Percentiles rank a stretch among this genome's conserved stretches.
These are phyloP conservation scores for Leptomonas pyrrhocoris DNA, from an alignment of 208 protist species.

Conservation along the genomic window DNA sequence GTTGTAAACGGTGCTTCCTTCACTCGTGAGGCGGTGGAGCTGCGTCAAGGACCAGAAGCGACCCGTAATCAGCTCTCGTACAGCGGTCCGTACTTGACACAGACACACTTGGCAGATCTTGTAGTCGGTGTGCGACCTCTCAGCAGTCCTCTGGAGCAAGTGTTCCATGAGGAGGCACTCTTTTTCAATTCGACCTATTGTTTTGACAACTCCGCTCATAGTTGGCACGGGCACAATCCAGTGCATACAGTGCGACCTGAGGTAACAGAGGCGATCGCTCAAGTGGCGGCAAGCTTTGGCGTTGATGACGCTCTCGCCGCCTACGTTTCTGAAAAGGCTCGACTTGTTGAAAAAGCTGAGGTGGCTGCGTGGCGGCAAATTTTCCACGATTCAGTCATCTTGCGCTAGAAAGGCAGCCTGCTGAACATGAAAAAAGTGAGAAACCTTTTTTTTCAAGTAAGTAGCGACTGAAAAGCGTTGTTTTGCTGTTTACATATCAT, in stretches of 20 bases:
- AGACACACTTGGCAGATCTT: conserved; percentile 43
- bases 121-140: conserved; percentile 7
- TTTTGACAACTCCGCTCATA: conserved; percentile 19
- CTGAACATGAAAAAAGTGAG: background rate
- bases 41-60: conserved; percentile 28
- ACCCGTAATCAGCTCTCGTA: conserved; percentile 37
- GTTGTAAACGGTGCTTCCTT: conserved; percentile 51
- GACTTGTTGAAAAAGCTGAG: conserved; percentile 23
- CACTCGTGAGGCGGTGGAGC: conserved; percentile 5
- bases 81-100: conserved; percentile 52
- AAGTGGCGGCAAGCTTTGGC: conserved; percentile 36
- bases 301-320: conserved; percentile 64
- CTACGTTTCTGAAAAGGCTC: conserved; percentile 46
- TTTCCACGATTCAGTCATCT: background rate
- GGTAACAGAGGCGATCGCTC: conserved; percentile 38
- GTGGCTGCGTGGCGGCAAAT: conserved; percentile 28
- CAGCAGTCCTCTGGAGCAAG: conserved; percentile 19
- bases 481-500: too few species aligned
- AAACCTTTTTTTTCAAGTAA: too few species aligned
- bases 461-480: too few species aligned
- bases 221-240: conserved; percentile 57
- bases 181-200: conserved; percentile 27
- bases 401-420: background rate
- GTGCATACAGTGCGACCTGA: conserved; percentile 63
- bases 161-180: conserved; percentile 10